Evolutionary conservation across 2,329 filamentous ascomycete genomes (phyloP), one percentile per base, ranked within the genome.

Genomic region (Aschersonia sp.): DNA sequence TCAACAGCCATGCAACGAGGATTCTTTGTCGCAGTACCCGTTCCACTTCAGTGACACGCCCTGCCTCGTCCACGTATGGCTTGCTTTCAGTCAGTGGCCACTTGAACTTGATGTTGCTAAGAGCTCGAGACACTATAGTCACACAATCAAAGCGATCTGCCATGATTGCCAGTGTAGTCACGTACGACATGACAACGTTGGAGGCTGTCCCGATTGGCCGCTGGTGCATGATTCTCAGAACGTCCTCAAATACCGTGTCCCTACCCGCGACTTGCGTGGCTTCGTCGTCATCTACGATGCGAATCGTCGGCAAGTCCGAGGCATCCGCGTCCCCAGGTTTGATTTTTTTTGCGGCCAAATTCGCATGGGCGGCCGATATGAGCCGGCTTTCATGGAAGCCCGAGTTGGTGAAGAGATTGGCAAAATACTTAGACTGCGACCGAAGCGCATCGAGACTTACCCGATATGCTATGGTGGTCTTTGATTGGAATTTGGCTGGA

Each of bases 91-190:
- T 74, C 40, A 65, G 52, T 1, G 75, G 75, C 69, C 76, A 80
- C 56, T 73, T 77, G 58, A 75, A 73, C 56, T 70, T 76, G 45
- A 71, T 57, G 9, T 67, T 60, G 10, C 62, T 59, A 20, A 83
- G 61, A 52, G 78, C 77, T 44, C 66, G 67, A 6, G 74, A 68
- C 2, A 87, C 70, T 9, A 69, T 60, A 3, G 68, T 60, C 2
- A 78, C 64, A 51, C 81, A 83, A 63, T 84, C 81, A 62, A 87
- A 89, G 43, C 82, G 77, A 61, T 89, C 85, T 7, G 84, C 82
- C 48, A 86, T 73, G 46, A 87, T 73, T 41, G 82, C 78, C 41
- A 89, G 66, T 2, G 82, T 83, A 10, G 80, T 76, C 9, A 85
- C 68, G 53, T 83, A 83, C 5, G 75, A 65, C 53, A 85, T 72